A percentile compares a stretch with the other conserved stretches of the same genome.
Conservation (phyloP, 73 alveolate species). For the Durusdinium trenchii region DNA sequence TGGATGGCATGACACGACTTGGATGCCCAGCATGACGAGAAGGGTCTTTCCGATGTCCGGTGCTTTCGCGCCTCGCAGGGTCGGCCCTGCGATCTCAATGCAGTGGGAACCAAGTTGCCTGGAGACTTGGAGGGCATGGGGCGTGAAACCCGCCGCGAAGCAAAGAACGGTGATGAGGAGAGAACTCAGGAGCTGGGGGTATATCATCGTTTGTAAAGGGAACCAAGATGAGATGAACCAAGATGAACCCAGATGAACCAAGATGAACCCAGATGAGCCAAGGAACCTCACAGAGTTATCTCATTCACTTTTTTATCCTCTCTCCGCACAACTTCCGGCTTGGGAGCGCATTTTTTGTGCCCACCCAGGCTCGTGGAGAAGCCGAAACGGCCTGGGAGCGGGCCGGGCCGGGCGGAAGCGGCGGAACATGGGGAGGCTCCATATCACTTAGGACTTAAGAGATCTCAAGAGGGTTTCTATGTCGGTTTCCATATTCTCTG, state of each 20-base stretch:
- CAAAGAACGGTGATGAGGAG: neutral
- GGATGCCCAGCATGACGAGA: neutral
- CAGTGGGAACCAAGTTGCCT: constrained; percentile 24
- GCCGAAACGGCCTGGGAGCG: neutral
- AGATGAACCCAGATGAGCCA: neutral
- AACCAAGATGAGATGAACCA: neutral
- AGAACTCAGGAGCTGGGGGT: too few species aligned
- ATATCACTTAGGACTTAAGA: too few species aligned
- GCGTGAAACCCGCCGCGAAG: neutral
- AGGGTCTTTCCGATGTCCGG: neutral
- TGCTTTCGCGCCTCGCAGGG: too few species aligned
- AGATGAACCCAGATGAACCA: neutral
- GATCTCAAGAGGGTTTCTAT: too few species aligned
- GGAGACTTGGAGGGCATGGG: neutral
- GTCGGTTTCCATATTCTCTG: too few species aligned
- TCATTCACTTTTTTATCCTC: neutral
- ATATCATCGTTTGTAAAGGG: too few species aligned
- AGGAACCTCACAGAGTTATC: neutral
- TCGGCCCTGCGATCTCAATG: constrained; percentile 41
- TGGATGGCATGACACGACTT: neutral
- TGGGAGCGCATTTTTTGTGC: too few species aligned
- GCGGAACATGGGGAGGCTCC: too few species aligned
- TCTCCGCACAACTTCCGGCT: neutral
- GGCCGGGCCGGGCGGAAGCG: neutral
- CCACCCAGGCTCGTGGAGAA: neutral